Evolutionary conservation across 805 yeast species (phyloP).

Genomic region (Metschnikowia vanudenii): DNA sequence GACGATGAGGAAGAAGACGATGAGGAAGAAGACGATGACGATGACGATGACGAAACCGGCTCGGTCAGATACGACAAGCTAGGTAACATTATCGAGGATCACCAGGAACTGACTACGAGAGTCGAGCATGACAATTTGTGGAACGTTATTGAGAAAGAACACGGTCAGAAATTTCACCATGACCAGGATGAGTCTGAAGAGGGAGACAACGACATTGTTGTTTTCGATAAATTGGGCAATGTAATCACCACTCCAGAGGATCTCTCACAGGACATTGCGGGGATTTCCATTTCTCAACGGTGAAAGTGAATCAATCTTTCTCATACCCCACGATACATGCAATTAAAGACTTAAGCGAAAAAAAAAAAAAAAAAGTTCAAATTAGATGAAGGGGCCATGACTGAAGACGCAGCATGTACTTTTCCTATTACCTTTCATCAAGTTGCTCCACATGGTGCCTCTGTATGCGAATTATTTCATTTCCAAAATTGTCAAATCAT

Average conservation of each 20-base stretch:
- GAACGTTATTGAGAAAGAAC: slow-evolving; percentile 20
- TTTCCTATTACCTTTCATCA: no score
- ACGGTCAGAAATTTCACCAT: slow-evolving; percentile 15
- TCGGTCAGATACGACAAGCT: slow-evolving; percentile 20
- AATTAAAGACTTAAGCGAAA: no score
- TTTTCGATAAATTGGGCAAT: slow-evolving; percentile 26
- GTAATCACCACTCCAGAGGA: slow-evolving; percentile 10
- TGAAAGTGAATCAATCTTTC: no score
- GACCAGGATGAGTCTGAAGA: slow-evolving; percentile 18
- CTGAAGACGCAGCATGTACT: no score
- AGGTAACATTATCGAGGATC: slow-evolving; percentile 20
- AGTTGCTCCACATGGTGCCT: no score
- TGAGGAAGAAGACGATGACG: slow-evolving; percentile 16
- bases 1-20: slow-evolving; percentile 18
- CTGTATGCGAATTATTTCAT: no score
- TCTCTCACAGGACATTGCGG: not conserved
- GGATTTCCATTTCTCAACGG: not conserved
- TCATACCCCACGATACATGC: no score
- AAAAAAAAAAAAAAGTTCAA: no score
- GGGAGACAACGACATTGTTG: slow-evolving; percentile 15
- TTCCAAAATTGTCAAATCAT: no score
- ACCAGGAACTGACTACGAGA: not conserved
- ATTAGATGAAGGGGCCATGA: no score
- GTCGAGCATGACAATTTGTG: slow-evolving; percentile 16
- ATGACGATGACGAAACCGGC: slow-evolving; percentile 18